Percentiles rank a stretch among this genome's conserved stretches.
phyloP scores from a whole-genome alignment of 768 basidiomycete genomes.

The Hygrophoropsis aurantiaca region DNA sequence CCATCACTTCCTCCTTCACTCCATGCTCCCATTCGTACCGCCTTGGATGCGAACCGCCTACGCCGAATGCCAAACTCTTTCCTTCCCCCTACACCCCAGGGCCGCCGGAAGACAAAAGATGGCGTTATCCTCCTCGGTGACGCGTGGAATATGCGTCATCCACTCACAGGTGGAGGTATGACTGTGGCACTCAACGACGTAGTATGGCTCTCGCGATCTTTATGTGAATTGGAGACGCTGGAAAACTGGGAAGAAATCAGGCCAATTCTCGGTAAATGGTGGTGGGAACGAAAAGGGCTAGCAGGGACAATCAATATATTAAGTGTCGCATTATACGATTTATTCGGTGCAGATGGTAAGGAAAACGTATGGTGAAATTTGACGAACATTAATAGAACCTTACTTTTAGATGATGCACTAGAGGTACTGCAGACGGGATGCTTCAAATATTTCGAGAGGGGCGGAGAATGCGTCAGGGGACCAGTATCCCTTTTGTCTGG shows the following conservation, averaged over 20 bases:
- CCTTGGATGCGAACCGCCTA: conserved; percentile 78
- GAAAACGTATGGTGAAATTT: conserved; percentile 9
- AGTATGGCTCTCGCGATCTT: conserved; percentile 64
- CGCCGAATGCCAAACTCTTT: conserved; percentile 96
- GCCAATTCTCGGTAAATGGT: conserved; percentile 65
- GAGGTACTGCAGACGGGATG: conserved; percentile 76
- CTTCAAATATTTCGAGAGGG: conserved; percentile 96
- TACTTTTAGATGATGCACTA: conserved; percentile 58
- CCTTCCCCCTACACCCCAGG: conserved; percentile 77
- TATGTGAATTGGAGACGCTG: conserved; percentile 44
- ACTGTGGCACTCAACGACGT: conserved; percentile 91
- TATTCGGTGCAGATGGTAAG: conserved; percentile 93
- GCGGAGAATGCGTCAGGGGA: conserved; percentile 84
- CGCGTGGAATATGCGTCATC: conserved; percentile 99
- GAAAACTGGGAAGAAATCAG: conserved; percentile 54
- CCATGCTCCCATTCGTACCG: conserved; percentile 60
- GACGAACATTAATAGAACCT: conserved; percentile 2
- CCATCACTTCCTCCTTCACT: conserved; percentile 80
- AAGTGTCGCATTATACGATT: conserved; percentile 88
- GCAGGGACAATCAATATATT: conserved; percentile 89
- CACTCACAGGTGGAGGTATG: conserved; percentile 98
- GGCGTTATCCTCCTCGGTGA: conserved; percentile 89
- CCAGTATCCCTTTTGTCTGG: conserved; percentile 90
- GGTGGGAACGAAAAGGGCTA: conserved; percentile 83
- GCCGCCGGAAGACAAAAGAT: conserved; percentile 45